phyloP scores from a whole-genome alignment of 2,329 filamentous ascomycete species.

The Dissoconium aciculare region DNA sequence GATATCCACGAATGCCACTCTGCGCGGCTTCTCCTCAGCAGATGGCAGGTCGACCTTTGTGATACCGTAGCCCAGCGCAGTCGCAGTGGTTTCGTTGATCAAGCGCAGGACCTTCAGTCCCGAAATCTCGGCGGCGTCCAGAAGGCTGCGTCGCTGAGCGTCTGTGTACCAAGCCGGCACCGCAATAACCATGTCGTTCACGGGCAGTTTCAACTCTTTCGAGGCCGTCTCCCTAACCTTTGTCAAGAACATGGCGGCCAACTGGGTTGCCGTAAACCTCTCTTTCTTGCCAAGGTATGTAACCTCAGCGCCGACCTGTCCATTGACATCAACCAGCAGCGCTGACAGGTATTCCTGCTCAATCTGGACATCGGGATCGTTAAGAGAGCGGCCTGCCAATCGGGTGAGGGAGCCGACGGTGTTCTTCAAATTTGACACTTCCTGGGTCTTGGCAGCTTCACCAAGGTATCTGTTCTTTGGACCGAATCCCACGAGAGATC shows the following conservation, averaged over 20 bases:
- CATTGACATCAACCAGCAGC: constrained; percentile 73
- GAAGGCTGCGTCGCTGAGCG: constrained; percentile 69
- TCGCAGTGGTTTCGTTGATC: constrained; percentile 96
- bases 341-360: constrained; percentile 87
- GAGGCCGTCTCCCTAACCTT: constrained; percentile 84
- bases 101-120: constrained; percentile 83
- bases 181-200: constrained; percentile 85
- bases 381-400: constrained; percentile 71
- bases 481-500: constrained; percentile 87
- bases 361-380: constrained; percentile 80
- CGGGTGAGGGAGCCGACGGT: constrained; percentile 88
- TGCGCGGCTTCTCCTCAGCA: constrained; percentile 78
- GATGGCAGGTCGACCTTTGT: constrained; percentile 87
- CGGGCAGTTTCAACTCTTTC: constrained; percentile 75
- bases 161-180: constrained; percentile 97
- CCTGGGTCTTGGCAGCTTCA: constrained; percentile 92
- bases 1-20: constrained; percentile 85
- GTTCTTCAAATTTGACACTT: constrained; percentile 99
- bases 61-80: constrained; percentile 91
- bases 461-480: constrained; percentile 88
- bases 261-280: constrained; percentile 84
- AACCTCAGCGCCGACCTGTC: constrained; percentile 89
- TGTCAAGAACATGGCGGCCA: constrained; percentile 87
- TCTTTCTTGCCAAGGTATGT: constrained; percentile 89
- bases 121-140: constrained; percentile 86